Percentiles rank a stretch among this genome's conserved stretches.
These are phyloP conservation scores for Atkinsonella texensis DNA, from an alignment of 2,329 filamentous ascomycete genomes.

Conservation along the genomic window DNA sequence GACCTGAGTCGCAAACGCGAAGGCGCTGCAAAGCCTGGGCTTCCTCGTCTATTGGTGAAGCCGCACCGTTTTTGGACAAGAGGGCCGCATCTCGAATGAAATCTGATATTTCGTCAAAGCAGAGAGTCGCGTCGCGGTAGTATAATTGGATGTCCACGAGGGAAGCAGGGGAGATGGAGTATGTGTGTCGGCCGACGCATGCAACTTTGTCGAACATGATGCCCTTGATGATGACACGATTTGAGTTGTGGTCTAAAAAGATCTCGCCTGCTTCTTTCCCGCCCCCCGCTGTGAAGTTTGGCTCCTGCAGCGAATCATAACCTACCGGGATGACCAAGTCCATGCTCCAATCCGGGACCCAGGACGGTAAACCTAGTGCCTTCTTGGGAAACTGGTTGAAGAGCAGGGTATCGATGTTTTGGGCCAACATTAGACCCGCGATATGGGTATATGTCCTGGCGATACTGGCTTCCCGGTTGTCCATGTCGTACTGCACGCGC, in stretches of 20 bases:
- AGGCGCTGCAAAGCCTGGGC: constrained; percentile 2
- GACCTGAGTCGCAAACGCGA: constrained; percentile 12
- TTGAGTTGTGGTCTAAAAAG: constrained; percentile 3
- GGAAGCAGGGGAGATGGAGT: constrained; percentile 4
- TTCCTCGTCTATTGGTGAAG: not conserved
- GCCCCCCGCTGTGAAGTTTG: constrained; percentile 15
- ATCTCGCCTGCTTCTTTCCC: not conserved
- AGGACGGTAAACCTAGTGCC: constrained; percentile 16
- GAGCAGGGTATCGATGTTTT: constrained; percentile 17
- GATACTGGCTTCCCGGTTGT: not conserved
- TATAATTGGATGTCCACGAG: constrained; percentile 1
- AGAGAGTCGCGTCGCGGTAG: constrained; percentile 10
- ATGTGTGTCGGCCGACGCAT: constrained; percentile 10
- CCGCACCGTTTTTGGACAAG: not conserved
- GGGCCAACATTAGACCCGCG: constrained; percentile 11
- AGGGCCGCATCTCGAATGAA: constrained; percentile 8
- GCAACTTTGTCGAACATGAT: constrained; percentile 12
- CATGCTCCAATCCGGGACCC: constrained; percentile 24
- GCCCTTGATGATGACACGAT: constrained; percentile 11
- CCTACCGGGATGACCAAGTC: constrained; percentile 14
- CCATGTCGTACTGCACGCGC: constrained; percentile 9
- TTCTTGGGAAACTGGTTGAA: constrained; percentile 17
- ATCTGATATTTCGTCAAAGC: constrained; percentile 16
- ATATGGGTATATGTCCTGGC: constrained; percentile 11
- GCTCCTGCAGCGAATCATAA: constrained; percentile 13